A percentile compares a stretch with the other conserved stretches of the same genome.
Evolutionary conservation across 2,329 filamentous ascomycete species (phyloP).

Genomic region (Paraphaeosphaeria sporulosa): DNA sequence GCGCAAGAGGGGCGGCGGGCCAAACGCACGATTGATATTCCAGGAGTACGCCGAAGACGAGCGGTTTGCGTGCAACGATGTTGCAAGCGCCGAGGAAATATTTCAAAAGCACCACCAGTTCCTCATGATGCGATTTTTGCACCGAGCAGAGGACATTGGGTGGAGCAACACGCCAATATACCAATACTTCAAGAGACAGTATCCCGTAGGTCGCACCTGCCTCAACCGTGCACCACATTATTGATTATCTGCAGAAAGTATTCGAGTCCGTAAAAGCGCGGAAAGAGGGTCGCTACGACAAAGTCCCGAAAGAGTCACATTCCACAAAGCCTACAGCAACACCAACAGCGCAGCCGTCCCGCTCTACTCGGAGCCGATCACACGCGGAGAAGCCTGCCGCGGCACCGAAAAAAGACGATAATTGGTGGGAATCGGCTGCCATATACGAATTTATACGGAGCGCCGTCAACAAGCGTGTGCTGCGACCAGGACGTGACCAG

Average conservation of each 20-base stretch:
- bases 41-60: conserved; percentile 49
- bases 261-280: conserved; percentile 42
- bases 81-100: conserved; percentile 33
- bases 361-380: conserved; percentile 16
- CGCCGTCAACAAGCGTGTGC: conserved; percentile 41
- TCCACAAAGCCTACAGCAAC: conserved; percentile 18
- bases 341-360: conserved; percentile 14
- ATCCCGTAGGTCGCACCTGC: conserved; percentile 37
- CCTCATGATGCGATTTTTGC: conserved; percentile 55
- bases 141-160: conserved; percentile 52
- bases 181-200: conserved; percentile 48
- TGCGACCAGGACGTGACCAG: conserved; percentile 39
- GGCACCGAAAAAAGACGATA: conserved; percentile 47
- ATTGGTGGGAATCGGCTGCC: conserved; percentile 49
- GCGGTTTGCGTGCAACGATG: conserved; percentile 34
- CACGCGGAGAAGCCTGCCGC: conserved; percentile 18
- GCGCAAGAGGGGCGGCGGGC: conserved; percentile 48
- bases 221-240: not conserved
- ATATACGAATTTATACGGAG: conserved; percentile 52
- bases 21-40: conserved; percentile 50
- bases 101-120: conserved; percentile 52
- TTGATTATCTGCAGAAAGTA: conserved; percentile 33
- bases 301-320: conserved; percentile 19
- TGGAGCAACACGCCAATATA: conserved; percentile 56
- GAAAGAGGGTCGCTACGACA: conserved; percentile 36